Evolutionary conservation across 257 asterid genomes (phyloP).

Genomic region (Prunella vulgaris): DNA sequence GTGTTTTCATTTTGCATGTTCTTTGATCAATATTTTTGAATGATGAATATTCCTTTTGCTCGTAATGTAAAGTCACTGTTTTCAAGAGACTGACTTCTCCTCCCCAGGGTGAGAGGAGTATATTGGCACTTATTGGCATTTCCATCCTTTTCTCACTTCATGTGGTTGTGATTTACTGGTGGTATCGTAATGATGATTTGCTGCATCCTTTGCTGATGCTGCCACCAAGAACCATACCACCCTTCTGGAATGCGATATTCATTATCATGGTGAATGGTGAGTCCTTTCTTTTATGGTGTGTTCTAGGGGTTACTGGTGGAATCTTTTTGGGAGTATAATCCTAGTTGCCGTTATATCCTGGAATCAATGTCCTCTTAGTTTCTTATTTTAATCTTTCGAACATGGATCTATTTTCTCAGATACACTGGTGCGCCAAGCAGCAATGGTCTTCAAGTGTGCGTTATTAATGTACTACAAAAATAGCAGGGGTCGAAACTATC

Average conservation of each 20-base stretch:
- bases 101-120: slow-evolving; percentile 71
- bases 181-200: slow-evolving; percentile 69
- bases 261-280: slow-evolving; percentile 86
- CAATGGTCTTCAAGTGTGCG: slow-evolving; percentile 67
- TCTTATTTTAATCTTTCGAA: slow-evolving; percentile 8
- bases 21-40: slow-evolving; percentile 12
- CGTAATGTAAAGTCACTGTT: slow-evolving; percentile 4
- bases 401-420: slow-evolving; percentile 35
- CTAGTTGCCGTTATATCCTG: no score
- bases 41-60: not conserved
- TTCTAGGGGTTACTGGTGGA: not conserved
- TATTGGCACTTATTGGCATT: slow-evolving; percentile 44
- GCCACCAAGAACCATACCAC: slow-evolving; percentile 82
- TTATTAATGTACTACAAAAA: slow-evolving; percentile 72
- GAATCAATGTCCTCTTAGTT: slow-evolving; percentile 5
- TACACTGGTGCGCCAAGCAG: slow-evolving; percentile 76
- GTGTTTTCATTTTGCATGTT: not conserved
- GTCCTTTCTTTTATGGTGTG: slow-evolving; percentile 20
- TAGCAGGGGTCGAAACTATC: slow-evolving; percentile 66
- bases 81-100: slow-evolving; percentile 22
- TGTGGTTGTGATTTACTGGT: slow-evolving; percentile 72
- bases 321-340: not conserved
- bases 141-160: slow-evolving; percentile 51
- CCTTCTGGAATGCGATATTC: slow-evolving; percentile 87
- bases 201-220: slow-evolving; percentile 70